Evolutionary conservation across 805 yeast species (phyloP), one percentile per base, ranked within the genome.

Genomic region (Debaryomyces tyrocola): DNA sequence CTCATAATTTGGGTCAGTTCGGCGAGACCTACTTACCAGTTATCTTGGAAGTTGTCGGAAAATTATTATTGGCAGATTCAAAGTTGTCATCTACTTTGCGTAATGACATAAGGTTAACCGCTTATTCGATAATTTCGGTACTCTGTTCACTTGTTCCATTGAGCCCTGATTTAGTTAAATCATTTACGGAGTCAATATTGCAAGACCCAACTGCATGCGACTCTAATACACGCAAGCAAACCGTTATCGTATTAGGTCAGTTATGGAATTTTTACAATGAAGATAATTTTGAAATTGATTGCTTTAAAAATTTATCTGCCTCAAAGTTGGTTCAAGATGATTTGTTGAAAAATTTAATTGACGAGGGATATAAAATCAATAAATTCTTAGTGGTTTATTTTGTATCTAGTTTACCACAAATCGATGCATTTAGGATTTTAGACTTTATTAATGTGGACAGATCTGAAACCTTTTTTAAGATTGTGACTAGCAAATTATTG

Each of bases 61-160:
- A 74, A 46, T 66, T 87, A 34, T 65, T 85, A 49, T 51, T 58
- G 27, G 60, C 63, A 3, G 64, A 50, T 20, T 54, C 53, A 12
- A 56, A 52, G 40, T 51, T 40, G 42, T 56, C 62, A 24, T 37
- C 53, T 18, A 48, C 64, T 5, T 51, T 61, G 31, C 46, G 48
- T 5, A 40, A 70, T 33, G 95, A 89, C 57, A 76, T 84, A 42
- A 94, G 87, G 62, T 77, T 89, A 48, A 85, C 96, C 15, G 90
- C 92, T 1, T 92, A 88, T 63, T 87, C 96, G 40, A 73, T 90
- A 11, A 62, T 92, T 20, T 80, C 92, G 0, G 96, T 92, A 2
- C 69, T 91, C 43, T 79, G 86, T 5, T 75, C 92, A 3, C 85
- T 92, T 39, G 76, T 84, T 41, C 85, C 89, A 6, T 73, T 94